A percentile compares a stretch with the other conserved stretches of the same genome.
Conservation (phyloP, 2,329 filamentous ascomycete genomes). For the Teratosphaeria pseudoeucalypti region DNA sequence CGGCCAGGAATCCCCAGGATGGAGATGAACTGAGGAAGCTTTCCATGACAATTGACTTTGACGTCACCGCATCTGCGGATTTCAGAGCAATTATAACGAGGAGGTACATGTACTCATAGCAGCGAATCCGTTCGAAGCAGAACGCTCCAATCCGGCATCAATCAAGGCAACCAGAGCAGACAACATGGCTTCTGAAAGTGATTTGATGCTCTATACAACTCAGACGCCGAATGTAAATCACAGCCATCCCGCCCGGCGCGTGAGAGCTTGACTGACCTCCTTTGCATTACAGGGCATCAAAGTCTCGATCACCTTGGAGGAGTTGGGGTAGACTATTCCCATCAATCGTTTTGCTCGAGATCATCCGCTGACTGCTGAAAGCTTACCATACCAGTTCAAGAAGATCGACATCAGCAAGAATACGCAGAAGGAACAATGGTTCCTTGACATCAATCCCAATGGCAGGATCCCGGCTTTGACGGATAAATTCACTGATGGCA, state of each 20-base stretch:
- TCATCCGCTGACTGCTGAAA: slow-evolving; percentile 1
- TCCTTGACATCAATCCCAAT: slow-evolving; percentile 85
- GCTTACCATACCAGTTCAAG: slow-evolving; percentile 64
- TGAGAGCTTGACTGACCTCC: slow-evolving; percentile 58
- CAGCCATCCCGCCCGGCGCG: neutral
- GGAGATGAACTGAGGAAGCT: too few species aligned
- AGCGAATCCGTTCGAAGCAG: too few species aligned
- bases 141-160: too few species aligned
- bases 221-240: slow-evolving; percentile 63
- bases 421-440: slow-evolving; percentile 78
- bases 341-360: neutral
- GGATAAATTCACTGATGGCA: slow-evolving; percentile 64
- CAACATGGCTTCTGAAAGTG: slow-evolving; percentile 26
- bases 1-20: too few species aligned
- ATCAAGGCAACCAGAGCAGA: neutral
- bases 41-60: too few species aligned
- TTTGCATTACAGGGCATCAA: slow-evolving; percentile 68
- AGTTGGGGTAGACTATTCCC: slow-evolving; percentile 46
- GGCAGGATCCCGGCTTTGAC: slow-evolving; percentile 82
- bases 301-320: slow-evolving; percentile 75
- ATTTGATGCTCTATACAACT: slow-evolving; percentile 73
- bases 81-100: too few species aligned
- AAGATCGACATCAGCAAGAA: slow-evolving; percentile 63
- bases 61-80: too few species aligned
- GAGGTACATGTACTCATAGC: too few species aligned